These are phyloP conservation scores for Tylopilus sp. DNA, from an alignment of 1,284 basidiomycete species.

Conservation along the genomic window DNA sequence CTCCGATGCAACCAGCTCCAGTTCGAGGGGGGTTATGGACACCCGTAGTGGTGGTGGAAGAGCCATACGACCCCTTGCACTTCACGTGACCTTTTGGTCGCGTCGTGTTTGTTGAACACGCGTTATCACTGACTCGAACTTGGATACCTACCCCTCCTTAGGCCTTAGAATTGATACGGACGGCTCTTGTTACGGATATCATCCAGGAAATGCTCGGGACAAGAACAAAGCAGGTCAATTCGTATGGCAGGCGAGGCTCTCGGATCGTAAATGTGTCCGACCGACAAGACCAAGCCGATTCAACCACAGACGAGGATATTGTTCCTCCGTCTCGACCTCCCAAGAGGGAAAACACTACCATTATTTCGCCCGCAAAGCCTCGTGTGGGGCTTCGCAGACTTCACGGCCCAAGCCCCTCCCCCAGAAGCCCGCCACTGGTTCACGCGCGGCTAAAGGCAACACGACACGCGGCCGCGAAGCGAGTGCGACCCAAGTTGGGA, in stretches of 20 bases:
- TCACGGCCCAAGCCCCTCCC: slow-evolving; percentile 15
- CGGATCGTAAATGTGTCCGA: slow-evolving; percentile 57
- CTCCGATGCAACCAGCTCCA: slow-evolving; percentile 83
- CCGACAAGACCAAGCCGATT: slow-evolving; percentile 27
- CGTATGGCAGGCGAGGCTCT: slow-evolving; percentile 64
- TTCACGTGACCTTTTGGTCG: slow-evolving; percentile 28
- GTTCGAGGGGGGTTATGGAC: slow-evolving; percentile 72
- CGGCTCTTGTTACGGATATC: background rate
- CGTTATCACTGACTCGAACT: background rate
- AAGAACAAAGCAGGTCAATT: slow-evolving; percentile 64
- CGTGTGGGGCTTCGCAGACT: slow-evolving; percentile 10
- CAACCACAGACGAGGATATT: slow-evolving; percentile 11
- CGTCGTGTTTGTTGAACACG: slow-evolving; percentile 12
- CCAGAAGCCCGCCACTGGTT: slow-evolving; percentile 14
- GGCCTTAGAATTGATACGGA: background rate
- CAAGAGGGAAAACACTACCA: slow-evolving; percentile 26
- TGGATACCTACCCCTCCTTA: slow-evolving; percentile 11
- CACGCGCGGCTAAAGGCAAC: slow-evolving; percentile 11
- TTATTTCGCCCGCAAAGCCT: slow-evolving; percentile 24
- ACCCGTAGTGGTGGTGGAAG: slow-evolving; percentile 55
- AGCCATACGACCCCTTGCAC: slow-evolving; percentile 43
- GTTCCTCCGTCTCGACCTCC: slow-evolving; percentile 5
- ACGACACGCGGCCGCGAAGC: slow-evolving; percentile 10
- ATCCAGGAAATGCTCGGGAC: slow-evolving; percentile 43
- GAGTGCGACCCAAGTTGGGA: slow-evolving; percentile 13